Base-by-base conservation (phyloP, 257 asterid genomes). In the Gentiana macrophylla region DNA sequence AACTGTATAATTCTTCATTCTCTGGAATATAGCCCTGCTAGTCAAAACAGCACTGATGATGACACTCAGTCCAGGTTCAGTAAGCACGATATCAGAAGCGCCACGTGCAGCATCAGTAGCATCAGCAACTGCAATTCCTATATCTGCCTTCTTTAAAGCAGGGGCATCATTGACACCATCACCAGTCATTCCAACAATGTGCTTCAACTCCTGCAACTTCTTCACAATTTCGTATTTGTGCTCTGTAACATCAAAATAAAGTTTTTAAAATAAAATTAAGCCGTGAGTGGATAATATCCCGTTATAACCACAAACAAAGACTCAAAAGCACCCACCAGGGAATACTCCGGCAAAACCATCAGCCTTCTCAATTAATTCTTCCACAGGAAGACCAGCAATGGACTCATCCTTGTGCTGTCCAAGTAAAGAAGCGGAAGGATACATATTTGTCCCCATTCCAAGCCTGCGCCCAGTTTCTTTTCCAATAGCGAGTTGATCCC, bases 161-260 rank as follows among this genome's bases (percentile, higher is more conserved):
- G 87, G 92, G 2, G 91, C 91, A 46, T 83, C 87, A 50, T 83
- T 83, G 1, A 83, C 92, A 0, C 87, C 92, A 60, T 83, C 92
- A 3, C 92, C 83, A 4, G 92, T 83, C 92, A 80, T 83, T 11
- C 87, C 92, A 56, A 82, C 77, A 3, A 83, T 83, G 76, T 83
- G 87, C 52, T 77, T 69, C 51, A 74, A 50, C 4, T 70, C 67
- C 70, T 82, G 91, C 50, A 82, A 50, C 50, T 70, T 82, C 73
- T 76, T 75, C 64, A 83, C 87, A 0, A 82, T 82, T 68, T 83
- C 92, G n/a, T 75, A 80, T 60, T 83, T 83, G 61, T 83, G 92
- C 61, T 80, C 92, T 79, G 76, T 57, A 69, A 57, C 46, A 35
- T 41, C 6, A 64, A 37, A 47, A 64, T 13, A 0, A 15, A 35